Conservation (phyloP, 257 asterid genomes). For the Solanum arcanum region DNA sequence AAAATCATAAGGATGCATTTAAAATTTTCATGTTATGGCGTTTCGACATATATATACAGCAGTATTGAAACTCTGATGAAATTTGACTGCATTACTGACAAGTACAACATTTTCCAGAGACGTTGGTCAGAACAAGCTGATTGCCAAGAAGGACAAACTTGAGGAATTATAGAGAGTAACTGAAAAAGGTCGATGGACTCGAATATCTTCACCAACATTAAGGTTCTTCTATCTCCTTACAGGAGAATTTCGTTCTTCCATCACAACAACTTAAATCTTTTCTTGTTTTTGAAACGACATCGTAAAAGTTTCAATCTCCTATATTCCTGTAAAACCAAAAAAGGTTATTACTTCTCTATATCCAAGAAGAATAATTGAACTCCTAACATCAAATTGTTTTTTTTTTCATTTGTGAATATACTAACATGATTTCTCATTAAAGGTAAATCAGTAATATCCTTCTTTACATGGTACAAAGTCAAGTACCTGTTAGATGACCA, state of each 20-base stretch:
- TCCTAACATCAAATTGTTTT: neutral
- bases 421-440: neutral
- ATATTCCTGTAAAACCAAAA: neutral
- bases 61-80: no score
- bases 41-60: conserved; percentile 53
- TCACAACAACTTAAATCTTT: no score
- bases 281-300: no score
- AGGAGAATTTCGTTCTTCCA: no score
- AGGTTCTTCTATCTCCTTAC: no score
- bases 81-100: no score
- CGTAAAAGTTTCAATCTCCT: neutral
- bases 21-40: conserved; percentile 42
- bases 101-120: no score
- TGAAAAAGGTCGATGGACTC: no score
- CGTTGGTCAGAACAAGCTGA: no score
- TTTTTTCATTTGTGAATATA: neutral
- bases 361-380: neutral
- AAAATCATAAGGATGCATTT: conserved; percentile 49
- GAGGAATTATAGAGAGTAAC: no score
- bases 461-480: neutral
- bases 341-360: neutral
- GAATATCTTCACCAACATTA: no score
- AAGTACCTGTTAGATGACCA: neutral
- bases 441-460: neutral
- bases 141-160: no score